A percentile compares a stretch with the other conserved stretches of the same genome.
Evolutionary conservation across 495 filamentous ascomycete species (phyloP).

Genomic region (Pseudoneurospora amorphoporcata): DNA sequence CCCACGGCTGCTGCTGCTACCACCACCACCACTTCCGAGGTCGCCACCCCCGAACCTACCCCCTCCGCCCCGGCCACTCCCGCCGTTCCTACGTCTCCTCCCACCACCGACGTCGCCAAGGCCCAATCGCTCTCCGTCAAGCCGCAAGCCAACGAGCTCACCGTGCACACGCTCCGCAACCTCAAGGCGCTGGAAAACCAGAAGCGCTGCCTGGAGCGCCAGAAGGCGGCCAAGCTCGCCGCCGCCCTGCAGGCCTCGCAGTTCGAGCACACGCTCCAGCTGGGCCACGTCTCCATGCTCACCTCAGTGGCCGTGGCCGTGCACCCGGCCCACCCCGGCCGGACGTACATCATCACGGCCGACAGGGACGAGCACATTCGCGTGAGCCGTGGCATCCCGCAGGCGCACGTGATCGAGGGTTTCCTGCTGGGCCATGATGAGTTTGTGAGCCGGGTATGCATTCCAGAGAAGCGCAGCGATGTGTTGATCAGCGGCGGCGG

Average conservation of each 20-base stretch:
- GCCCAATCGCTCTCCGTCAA: conserved; percentile 16
- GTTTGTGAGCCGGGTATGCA: conserved; percentile 67
- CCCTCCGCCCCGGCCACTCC: conserved; percentile 12
- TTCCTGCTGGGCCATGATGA: conserved; percentile 80
- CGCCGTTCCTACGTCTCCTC: conserved; percentile 1
- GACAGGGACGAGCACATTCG: conserved; percentile 98
- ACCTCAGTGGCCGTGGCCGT: conserved; percentile 54
- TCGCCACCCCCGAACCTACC: not conserved
- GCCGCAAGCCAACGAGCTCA: conserved; percentile 57
- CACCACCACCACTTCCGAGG: conserved; percentile 5
- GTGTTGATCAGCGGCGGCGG: conserved; percentile 79
- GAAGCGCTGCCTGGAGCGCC: conserved; percentile 36
- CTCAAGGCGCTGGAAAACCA: conserved; percentile 66
- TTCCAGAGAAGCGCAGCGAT: conserved; percentile 42
- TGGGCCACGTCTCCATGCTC: conserved; percentile 92
- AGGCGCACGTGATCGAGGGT: conserved; percentile 77
- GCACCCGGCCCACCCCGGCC: conserved; percentile 7
- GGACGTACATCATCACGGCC: conserved; percentile 71
- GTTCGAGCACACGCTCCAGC: conserved; percentile 64
- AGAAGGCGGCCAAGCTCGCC: conserved; percentile 22
- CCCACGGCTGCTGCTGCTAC: not conserved
- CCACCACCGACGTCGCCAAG: conserved; percentile 8
- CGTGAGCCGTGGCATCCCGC: conserved; percentile 70
- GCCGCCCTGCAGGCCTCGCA: conserved; percentile 34
- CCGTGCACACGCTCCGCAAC: conserved; percentile 79